Conservation (phyloP, 805 yeast genomes). For the Candida taoyuanica region DNA sequence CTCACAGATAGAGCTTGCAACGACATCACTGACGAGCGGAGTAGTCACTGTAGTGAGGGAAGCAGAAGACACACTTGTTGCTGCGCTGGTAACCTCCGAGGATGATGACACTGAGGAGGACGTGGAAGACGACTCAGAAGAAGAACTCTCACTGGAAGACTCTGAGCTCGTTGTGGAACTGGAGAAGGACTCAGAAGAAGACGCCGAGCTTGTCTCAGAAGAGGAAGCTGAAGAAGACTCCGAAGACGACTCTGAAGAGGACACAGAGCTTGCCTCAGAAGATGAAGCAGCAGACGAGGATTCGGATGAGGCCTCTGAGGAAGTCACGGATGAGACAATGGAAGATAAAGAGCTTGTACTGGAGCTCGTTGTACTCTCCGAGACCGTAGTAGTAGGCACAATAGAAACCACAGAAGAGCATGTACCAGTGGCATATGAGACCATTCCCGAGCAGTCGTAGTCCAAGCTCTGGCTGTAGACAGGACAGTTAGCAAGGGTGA, state of each 20-base stretch:
- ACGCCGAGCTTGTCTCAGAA: background rate
- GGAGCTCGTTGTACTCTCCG: no score
- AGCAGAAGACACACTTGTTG: background rate
- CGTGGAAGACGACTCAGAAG: background rate
- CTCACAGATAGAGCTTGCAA: slow-evolving; percentile 4
- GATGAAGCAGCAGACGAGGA: background rate
- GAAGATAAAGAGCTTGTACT: background rate
- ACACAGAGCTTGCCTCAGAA: background rate
- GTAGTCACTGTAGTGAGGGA: slow-evolving; percentile 1
- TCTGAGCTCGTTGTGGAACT: background rate
- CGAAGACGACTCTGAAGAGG: background rate
- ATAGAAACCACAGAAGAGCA: background rate
- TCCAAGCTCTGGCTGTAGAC: background rate
- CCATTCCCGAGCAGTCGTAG: background rate
- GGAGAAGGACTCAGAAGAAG: background rate
- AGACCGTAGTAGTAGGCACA: background rate
- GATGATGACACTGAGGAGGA: no score
- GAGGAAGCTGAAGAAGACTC: background rate
- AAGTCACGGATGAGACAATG: background rate
- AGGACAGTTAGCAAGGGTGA: background rate
- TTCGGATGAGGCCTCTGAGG: background rate
- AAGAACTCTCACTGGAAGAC: no score
- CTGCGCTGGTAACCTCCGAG: background rate
- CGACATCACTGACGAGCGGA: background rate
- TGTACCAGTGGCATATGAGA: background rate